Base-by-base conservation (phyloP, 441 rosid species). In the Populus hybrid region DNA sequence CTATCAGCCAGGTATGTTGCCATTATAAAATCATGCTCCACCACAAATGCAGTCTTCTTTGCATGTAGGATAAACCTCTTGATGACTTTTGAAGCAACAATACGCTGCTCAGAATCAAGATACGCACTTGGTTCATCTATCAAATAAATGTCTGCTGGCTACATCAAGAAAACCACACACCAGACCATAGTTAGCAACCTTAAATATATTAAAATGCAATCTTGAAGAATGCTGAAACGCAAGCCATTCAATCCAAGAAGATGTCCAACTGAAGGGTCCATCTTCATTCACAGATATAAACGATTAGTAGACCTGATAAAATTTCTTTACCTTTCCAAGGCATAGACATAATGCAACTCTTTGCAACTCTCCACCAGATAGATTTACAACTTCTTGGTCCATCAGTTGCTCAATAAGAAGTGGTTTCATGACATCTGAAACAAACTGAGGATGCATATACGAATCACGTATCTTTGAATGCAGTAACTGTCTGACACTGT, bases 51-150 rank as follows among this genome's bases (percentile, higher is more conserved):
- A 35, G 98, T 95, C 85, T 94, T 95, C 92, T 94, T 94, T 0
- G 97, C 97, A 77, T 94, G 98, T 72, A 94, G 93, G 75, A 95
- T 95, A 80, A 94, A 95, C 83, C 98, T 88, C 91, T 95, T 92
- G 23, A 94, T 94, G 85, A 95, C 98, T 89, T 94, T 94, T 42
- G 97, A 90, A 74, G 99, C 99, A 81, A 92, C 91, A 42, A 94
- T 94, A 82, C 97, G 97, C 85, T 92, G 99, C 93, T 95, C 98
- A 5, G 99, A 95, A 75, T 94, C 99, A 19, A 95, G 94, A 88
- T 95, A 90, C 16, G 99, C 98, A 88, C 97, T 95, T 38, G 98
- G 99, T 81, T 95, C 98, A 83, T 95, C 99, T 21, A 95, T 95
- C 76, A 95, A 87, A 82, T 95, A 95, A 76, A 95, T 94, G 73